Evolutionary conservation across 768 basidiomycete genomes (phyloP).

Genomic region (Piloderma croceum): DNA sequence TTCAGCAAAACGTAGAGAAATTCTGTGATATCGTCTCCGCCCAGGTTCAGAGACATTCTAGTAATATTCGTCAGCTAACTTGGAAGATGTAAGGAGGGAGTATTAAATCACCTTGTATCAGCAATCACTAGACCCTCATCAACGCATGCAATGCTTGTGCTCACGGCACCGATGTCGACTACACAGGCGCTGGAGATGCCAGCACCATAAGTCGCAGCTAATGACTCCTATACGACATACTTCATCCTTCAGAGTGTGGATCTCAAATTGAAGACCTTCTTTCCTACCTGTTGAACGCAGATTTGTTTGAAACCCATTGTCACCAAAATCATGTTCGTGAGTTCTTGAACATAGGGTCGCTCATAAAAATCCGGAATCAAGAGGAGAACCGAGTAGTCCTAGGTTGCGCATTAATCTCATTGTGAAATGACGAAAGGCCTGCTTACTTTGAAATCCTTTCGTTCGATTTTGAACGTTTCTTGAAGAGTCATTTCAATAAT

Average conservation of each 20-base stretch:
- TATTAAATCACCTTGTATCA: constrained; percentile 70
- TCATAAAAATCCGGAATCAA: constrained; percentile 93
- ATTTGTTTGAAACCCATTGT: constrained; percentile 91
- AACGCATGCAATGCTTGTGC: constrained; percentile 84
- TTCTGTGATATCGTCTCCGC: constrained; percentile 92
- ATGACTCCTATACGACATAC: constrained; percentile 59
- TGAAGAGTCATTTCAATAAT: constrained; percentile 60
- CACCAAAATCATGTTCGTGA: constrained; percentile 65
- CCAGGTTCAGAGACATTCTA: constrained; percentile 79
- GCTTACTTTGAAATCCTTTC: constrained; percentile 55
- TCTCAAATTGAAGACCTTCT: neutral
- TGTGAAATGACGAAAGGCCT: neutral
- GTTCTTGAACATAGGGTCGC: constrained; percentile 72
- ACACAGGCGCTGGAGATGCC: constrained; percentile 94
- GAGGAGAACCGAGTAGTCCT: constrained; percentile 86
- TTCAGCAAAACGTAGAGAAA: constrained; percentile 76
- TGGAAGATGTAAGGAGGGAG: neutral
- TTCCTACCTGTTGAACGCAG: constrained; percentile 79
- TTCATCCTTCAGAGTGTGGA: constrained; percentile 1
- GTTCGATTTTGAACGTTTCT: constrained; percentile 51
- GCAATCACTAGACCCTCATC: constrained; percentile 87
- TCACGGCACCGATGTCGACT: constrained; percentile 85
- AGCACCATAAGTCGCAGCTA: constrained; percentile 92
- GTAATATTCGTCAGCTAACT: neutral
- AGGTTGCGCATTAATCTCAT: constrained; percentile 2